phyloP scores from a whole-genome alignment of 2,329 filamentous ascomycete species.

The Penicillium sclerotigenum region DNA sequence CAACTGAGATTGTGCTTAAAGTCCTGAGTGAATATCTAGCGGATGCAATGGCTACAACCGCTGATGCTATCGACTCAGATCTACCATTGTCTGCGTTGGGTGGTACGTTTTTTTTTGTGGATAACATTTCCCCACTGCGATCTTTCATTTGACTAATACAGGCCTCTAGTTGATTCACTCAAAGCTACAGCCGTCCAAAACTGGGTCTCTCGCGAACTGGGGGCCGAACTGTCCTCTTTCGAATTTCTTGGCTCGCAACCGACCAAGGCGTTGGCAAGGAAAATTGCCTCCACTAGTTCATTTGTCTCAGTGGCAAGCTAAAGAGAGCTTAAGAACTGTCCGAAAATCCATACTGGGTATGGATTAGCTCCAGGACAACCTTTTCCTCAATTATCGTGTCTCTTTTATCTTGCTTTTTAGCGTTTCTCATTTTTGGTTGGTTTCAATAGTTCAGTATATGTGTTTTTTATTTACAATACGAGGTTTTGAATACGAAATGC shows the following conservation, averaged over 20 bases:
- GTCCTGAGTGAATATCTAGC: constrained; percentile 21
- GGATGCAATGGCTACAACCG: constrained; percentile 19
- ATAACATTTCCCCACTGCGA: neutral
- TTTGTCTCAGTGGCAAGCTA: constrained; percentile 17
- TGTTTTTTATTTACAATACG: constrained; percentile 3
- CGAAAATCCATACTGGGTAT: neutral
- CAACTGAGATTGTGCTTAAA: constrained; percentile 12
- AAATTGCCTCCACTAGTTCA: constrained; percentile 18
- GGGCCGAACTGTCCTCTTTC: constrained; percentile 22
- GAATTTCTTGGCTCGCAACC: constrained; percentile 24
- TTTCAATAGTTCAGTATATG: neutral
- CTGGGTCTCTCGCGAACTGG: constrained; percentile 22
- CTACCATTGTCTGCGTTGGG: constrained; percentile 22
- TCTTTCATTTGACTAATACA: constrained; percentile 1
- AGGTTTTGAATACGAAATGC: neutral
- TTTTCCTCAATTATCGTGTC: neutral
- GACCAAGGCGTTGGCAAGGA: constrained; percentile 17
- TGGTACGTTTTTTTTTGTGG: constrained; percentile 8
- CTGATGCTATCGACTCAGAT: constrained; percentile 21
- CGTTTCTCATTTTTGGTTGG: neutral
- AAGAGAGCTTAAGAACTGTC: constrained; percentile 1
- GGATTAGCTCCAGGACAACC: neutral
- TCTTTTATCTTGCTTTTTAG: neutral
- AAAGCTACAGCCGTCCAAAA: constrained; percentile 23
- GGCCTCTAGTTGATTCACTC: constrained; percentile 20